Percentiles rank a stretch among this genome's conserved stretches.
Conservation (phyloP, 176 grass and related monocot species). For the Alloteropsis semialata region DNA sequence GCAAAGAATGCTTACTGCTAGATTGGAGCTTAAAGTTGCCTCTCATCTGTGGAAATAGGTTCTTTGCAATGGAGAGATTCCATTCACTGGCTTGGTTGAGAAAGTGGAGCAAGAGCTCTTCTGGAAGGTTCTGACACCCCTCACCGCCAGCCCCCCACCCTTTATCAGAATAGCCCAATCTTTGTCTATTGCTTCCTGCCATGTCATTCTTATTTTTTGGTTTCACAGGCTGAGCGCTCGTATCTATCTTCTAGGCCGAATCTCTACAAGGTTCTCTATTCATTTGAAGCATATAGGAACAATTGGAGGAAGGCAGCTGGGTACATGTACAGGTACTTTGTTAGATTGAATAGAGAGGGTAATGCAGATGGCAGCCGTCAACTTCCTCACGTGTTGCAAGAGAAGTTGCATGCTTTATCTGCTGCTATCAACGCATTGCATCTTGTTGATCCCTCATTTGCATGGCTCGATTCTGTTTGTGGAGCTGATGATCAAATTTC, state of each 20-base stretch:
- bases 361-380: slow-evolving; percentile 48
- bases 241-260: slow-evolving; percentile 81
- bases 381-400: slow-evolving; percentile 57
- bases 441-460: slow-evolving; percentile 81
- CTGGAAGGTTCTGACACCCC: slow-evolving; percentile 87
- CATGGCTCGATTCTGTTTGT: slow-evolving; percentile 75
- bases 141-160: not conserved
- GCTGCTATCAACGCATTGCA: slow-evolving; percentile 87
- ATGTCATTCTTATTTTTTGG: slow-evolving; percentile 21
- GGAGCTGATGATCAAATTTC: slow-evolving; percentile 53
- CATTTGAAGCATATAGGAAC: slow-evolving; percentile 86
- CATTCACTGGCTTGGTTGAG: slow-evolving; percentile 85
- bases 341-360: slow-evolving; percentile 82
- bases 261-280: slow-evolving; percentile 91
- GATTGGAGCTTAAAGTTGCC: slow-evolving; percentile 15
- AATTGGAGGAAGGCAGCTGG: slow-evolving; percentile 96
- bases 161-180: not conserved
- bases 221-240: slow-evolving; percentile 80
- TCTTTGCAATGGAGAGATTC: slow-evolving; percentile 81
- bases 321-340: slow-evolving; percentile 88
- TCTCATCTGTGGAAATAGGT: slow-evolving; percentile 47
- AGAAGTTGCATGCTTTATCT: slow-evolving; percentile 85
- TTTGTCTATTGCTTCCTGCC: not conserved
- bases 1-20: not conserved
- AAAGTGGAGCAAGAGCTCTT: slow-evolving; percentile 96